Evolutionary conservation across 148 eudicot species (phyloP).

Genomic region (Bassia scoparia): DNA sequence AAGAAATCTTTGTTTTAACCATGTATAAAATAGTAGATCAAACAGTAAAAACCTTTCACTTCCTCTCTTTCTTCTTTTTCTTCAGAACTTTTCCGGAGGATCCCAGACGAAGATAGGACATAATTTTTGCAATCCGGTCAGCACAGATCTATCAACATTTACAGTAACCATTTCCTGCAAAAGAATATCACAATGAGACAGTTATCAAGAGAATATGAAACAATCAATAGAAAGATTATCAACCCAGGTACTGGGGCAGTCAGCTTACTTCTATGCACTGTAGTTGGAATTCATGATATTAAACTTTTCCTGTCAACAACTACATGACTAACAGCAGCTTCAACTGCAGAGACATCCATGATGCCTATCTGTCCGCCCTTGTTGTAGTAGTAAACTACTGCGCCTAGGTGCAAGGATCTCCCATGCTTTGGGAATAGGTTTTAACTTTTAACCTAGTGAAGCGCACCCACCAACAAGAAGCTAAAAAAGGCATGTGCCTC

Average conservation of each 20-base stretch:
- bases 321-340: neutral
- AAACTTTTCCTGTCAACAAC: slow-evolving; percentile 64
- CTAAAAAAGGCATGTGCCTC: too few species aligned
- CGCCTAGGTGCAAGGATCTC: too few species aligned
- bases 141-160: slow-evolving; percentile 93
- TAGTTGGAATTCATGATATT: slow-evolving; percentile 92
- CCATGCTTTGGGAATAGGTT: too few species aligned
- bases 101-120: slow-evolving; percentile 97
- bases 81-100: slow-evolving; percentile 97
- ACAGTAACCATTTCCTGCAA: slow-evolving; percentile 96
- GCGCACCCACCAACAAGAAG: too few species aligned
- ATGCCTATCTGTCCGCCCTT: neutral
- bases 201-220: too few species aligned
- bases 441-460: too few species aligned
- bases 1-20: too few species aligned
- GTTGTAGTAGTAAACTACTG: neutral
- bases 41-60: slow-evolving; percentile 49
- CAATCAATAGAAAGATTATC: slow-evolving; percentile 14
- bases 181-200: slow-evolving; percentile 15
- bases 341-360: neutral
- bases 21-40: too few species aligned
- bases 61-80: slow-evolving; percentile 92
- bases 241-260: slow-evolving; percentile 97
- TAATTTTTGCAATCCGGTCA: slow-evolving; percentile 94
- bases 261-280: slow-evolving; percentile 94